phyloP scores from a whole-genome alignment of 106 monocot genomes.

The Agapanthus africanus region DNA sequence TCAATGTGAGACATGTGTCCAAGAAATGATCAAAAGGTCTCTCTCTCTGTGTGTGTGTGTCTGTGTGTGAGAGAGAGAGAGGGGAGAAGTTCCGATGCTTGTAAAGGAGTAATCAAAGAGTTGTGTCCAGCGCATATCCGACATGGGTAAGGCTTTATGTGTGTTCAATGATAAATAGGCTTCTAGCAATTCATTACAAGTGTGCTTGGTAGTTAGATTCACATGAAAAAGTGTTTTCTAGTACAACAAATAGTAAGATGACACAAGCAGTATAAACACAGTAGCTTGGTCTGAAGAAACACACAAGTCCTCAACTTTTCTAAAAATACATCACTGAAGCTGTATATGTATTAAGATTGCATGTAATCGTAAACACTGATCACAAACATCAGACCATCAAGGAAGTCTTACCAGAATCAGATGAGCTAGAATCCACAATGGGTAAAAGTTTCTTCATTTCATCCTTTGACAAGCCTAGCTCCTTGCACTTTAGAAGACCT shows the following conservation, averaged over 20 bases:
- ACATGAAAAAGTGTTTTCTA: not conserved
- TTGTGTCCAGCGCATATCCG: too few relatives aligned
- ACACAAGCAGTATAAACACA: not conserved
- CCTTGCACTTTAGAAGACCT: constrained; percentile 83
- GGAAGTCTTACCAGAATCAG: constrained; percentile 71
- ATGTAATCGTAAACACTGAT: not conserved
- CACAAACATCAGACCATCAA: too few relatives aligned
- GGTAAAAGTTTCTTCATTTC: constrained; percentile 91
- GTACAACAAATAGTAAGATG: not conserved
- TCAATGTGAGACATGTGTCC: too few relatives aligned
- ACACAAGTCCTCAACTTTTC: not conserved
- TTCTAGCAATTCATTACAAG: too few relatives aligned
- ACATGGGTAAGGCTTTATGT: too few relatives aligned
- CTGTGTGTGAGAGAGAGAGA: too few relatives aligned
- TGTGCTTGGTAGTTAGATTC: not conserved
- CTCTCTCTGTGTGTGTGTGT: too few relatives aligned
- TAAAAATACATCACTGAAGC: not conserved
- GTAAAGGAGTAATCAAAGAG: too few relatives aligned
- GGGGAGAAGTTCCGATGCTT: too few relatives aligned
- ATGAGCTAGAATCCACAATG: constrained; percentile 92
- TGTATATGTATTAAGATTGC: not conserved
- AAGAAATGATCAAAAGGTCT: too few relatives aligned
- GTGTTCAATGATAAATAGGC: too few relatives aligned
- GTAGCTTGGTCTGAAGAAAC: not conserved
- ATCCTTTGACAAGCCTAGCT: constrained; percentile 66